Conservation (phyloP, 495 filamentous ascomycete genomes). For the Venustampulla echinocandica region DNA sequence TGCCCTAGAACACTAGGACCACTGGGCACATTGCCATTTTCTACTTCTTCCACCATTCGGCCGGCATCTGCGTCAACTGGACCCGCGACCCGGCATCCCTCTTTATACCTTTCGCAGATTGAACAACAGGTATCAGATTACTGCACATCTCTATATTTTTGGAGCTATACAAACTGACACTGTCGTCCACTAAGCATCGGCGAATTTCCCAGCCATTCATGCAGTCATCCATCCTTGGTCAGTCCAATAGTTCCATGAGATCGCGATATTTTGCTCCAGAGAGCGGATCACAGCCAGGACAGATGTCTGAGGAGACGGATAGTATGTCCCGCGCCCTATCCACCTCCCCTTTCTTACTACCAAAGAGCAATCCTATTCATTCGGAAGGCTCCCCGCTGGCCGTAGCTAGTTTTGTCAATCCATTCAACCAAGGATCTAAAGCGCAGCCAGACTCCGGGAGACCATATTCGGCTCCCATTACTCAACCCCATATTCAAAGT, state of each 20-base stretch:
- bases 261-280: conserved; percentile 2
- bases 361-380: not conserved
- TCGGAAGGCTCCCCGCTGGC: not conserved
- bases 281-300: not conserved
- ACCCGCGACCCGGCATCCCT: not conserved
- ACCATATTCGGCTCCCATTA: conserved; percentile 6
- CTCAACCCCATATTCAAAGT: not conserved
- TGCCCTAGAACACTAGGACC: conserved; percentile 2
- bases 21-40: not conserved
- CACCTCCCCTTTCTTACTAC: not conserved
- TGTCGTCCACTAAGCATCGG: conserved; percentile 2
- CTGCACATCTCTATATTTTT: not conserved
- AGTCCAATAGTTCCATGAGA: not conserved
- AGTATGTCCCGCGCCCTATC: not conserved
- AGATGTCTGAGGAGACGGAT: not conserved
- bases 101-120: conserved; percentile 7
- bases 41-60: not conserved
- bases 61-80: not conserved
- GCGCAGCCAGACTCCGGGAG: not conserved
- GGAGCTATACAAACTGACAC: not conserved
- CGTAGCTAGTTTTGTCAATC: not conserved
- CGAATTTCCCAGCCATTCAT: conserved; percentile 6
- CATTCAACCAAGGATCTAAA: not conserved
- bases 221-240: not conserved
- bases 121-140: conserved; percentile 7